Base-by-base conservation (phyloP, 23 red algal species). In the Pyropia haitanensis region DNA sequence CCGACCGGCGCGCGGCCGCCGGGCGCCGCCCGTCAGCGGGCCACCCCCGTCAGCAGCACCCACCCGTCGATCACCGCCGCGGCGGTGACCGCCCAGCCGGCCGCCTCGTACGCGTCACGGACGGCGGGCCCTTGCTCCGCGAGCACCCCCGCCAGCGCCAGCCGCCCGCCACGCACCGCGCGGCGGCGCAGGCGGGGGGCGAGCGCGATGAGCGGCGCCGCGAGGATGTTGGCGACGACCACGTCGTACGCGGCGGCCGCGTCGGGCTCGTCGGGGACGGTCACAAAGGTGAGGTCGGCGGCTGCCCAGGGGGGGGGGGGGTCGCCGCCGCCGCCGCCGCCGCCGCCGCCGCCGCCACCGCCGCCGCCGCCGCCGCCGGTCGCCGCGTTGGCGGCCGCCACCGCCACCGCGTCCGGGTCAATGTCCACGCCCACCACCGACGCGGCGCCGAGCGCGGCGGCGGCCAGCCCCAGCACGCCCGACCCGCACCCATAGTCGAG, bases 401-500 rank as follows among this genome's bases (percentile, higher is more conserved):
- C 71, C 2, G 39, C 31, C 26, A 87, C 75, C 2, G 90, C 90
- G 20, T 87, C 67, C 33, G 52, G 48, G 60, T 88, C 82, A 25
- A 87, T 56, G 54, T 95, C 90, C 31, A 87, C 68, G 14, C 81
- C 90, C 15, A 88, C 72, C 12, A 71, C 79, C 7, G 18, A 15
- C 3, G 67, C 31, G 15, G 17, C 51, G 23, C 53, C 56, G 14
- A 77, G 51, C 51, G 63, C 13, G 28, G 52, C 72, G 2, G 81
- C 67, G 22, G 63, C 67, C 49, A 95, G 76, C 22, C 69, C 70
- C 28, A 98, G 78, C 16, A 98, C 65, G 2, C 94, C 94, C 58
- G 72, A 81, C 9, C 94, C 94, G 18, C 77, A 85, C 17, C 94
- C 94, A 75, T 76, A 98, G 65, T 98, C 94, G 27, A 98, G 64